Evolutionary conservation across 352 stramenopile genomes (phyloP).

Genomic region (Pythium graminicola): DNA sequence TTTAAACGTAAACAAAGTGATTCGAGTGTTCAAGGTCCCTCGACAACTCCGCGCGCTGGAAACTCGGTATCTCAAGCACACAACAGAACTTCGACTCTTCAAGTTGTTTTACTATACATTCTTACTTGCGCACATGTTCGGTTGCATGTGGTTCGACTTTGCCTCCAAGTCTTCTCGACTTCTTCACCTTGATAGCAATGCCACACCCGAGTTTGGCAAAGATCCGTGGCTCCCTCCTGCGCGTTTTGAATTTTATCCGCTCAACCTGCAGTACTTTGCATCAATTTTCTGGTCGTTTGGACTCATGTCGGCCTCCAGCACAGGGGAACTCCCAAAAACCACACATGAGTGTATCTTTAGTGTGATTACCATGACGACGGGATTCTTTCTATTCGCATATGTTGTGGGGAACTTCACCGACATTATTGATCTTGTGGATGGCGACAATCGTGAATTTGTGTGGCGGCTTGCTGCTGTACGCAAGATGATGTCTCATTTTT

Average conservation of each 20-base stretch:
- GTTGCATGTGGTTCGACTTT: conserved; percentile 64
- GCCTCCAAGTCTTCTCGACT: conserved; percentile 23
- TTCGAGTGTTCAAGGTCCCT: conserved; percentile 52
- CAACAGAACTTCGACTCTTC: conserved; percentile 51
- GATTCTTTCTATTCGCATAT: conserved; percentile 71
- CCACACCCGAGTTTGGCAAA: conserved; percentile 10
- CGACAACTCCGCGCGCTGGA: conserved; percentile 43
- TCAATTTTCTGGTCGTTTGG: conserved; percentile 67
- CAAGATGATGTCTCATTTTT: conserved; percentile 51
- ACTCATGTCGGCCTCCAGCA: conserved; percentile 52
- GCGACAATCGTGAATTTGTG: conserved; percentile 62
- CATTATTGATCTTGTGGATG: conserved; percentile 61
- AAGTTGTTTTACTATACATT: conserved; percentile 77
- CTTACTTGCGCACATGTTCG: conserved; percentile 47
- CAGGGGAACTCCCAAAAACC: conserved; percentile 46
- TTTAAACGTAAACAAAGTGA: conserved; percentile 63
- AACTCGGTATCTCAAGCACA: conserved; percentile 59
- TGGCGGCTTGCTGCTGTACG: conserved; percentile 42
- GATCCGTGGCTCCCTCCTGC: conserved; percentile 30
- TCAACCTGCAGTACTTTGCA: conserved; percentile 44
- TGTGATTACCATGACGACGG: conserved; percentile 48
- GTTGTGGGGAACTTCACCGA: conserved; percentile 68
- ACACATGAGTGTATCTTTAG: conserved; percentile 44
- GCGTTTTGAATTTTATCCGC: conserved; percentile 24
- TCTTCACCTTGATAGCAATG: conserved; percentile 2